phyloP scores from a whole-genome alignment of 2,329 filamentous ascomycete species.

The Ascochyta pisi region DNA sequence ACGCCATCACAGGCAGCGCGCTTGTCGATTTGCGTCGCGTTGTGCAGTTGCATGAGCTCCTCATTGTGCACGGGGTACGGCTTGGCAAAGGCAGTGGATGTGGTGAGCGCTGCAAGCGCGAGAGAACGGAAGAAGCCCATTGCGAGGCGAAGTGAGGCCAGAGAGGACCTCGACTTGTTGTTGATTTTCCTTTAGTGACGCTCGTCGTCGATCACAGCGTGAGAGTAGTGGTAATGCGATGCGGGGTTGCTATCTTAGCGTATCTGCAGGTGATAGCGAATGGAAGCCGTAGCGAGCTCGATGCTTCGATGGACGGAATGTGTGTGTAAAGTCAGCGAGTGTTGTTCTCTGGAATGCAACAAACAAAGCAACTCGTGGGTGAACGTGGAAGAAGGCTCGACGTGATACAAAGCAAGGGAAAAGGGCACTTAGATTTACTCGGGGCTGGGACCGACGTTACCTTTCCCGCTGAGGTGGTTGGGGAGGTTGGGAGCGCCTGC shows the following conservation, averaged over 20 bases:
- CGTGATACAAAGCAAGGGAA: slow-evolving; percentile 27
- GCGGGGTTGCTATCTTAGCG: slow-evolving; percentile 21
- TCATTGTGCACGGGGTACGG: slow-evolving; percentile 40
- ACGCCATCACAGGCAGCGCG: slow-evolving; percentile 25
- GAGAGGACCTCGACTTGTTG: neutral
- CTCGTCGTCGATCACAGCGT: slow-evolving; percentile 4
- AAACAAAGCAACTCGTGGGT: slow-evolving; percentile 12
- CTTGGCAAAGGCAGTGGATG: slow-evolving; percentile 59
- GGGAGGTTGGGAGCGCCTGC: slow-evolving; percentile 19
- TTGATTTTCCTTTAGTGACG: neutral
- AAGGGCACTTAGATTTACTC: slow-evolving; percentile 38
- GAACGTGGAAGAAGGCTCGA: slow-evolving; percentile 13
- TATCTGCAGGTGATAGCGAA: slow-evolving; percentile 20
- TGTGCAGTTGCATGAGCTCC: slow-evolving; percentile 38
- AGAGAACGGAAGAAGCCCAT: slow-evolving; percentile 62
- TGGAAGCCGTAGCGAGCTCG: slow-evolving; percentile 12
- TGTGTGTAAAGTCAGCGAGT: slow-evolving; percentile 10
- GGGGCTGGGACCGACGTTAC: slow-evolving; percentile 27
- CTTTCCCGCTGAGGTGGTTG: slow-evolving; percentile 13
- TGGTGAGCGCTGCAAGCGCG: slow-evolving; percentile 61
- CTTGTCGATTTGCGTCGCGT: slow-evolving; percentile 37
- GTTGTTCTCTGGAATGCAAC: slow-evolving; percentile 14
- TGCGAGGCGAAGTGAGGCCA: slow-evolving; percentile 1
- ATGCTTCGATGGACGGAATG: slow-evolving; percentile 15
- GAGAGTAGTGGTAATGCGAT: slow-evolving; percentile 6